Conservation (phyloP, 306 rosid species). For the Pyrus betulifolia region DNA sequence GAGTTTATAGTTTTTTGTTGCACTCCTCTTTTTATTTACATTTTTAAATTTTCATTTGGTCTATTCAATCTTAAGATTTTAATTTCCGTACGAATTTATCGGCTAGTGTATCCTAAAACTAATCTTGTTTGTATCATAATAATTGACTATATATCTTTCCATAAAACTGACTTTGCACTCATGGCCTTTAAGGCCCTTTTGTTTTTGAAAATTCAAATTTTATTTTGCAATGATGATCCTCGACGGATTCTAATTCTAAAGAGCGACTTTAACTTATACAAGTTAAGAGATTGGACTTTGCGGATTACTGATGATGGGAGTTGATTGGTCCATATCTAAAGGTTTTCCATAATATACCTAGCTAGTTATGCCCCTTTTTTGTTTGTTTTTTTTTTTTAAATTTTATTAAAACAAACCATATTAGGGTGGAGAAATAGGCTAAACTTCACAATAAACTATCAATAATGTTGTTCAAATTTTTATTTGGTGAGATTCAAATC, state of each 20-base stretch:
- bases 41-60: too few relatives aligned
- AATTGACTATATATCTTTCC: neutral
- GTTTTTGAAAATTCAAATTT: too few relatives aligned
- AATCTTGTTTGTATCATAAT: neutral
- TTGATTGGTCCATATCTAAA: neutral
- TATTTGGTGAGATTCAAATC: too few relatives aligned
- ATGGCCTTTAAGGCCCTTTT: neutral
- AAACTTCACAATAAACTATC: rapidly evolving
- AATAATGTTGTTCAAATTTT: too few relatives aligned
- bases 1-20: neutral
- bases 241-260: neutral
- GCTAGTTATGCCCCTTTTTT: neutral
- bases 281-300: neutral
- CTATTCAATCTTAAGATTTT: too few relatives aligned
- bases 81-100: too few relatives aligned
- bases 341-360: neutral
- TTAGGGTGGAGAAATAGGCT: too few relatives aligned
- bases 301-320: neutral
- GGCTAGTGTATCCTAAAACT: neutral
- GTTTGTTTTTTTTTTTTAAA: too few relatives aligned
- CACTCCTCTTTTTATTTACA: neutral
- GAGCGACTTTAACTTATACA: neutral
- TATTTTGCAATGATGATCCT: neutral
- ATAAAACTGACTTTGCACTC: neutral
- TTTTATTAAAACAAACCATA: too few relatives aligned